phyloP scores from a whole-genome alignment of 148 eudicot species.

The Diospyros kaki region DNA sequence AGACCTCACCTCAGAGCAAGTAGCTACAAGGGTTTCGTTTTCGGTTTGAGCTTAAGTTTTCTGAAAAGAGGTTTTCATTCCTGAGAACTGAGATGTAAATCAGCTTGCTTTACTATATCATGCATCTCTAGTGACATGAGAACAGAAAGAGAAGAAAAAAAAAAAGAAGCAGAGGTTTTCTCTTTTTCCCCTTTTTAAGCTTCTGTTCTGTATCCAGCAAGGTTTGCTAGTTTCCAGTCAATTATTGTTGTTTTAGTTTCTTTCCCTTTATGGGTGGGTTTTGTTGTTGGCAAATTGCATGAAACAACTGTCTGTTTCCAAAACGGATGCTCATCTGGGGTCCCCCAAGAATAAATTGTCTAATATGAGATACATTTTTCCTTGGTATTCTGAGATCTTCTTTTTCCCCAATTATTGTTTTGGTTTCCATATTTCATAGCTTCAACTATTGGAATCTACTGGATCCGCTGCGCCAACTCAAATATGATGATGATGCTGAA shows the following conservation, averaged over 20 bases:
- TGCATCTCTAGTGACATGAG: slow-evolving; percentile 23
- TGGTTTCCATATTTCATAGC: neutral
- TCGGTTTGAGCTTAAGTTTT: slow-evolving; percentile 32
- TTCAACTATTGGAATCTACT: neutral
- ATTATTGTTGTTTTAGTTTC: slow-evolving; percentile 7
- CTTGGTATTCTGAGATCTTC: neutral
- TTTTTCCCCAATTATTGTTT: neutral
- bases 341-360: slow-evolving; percentile 15
- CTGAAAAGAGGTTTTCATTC: slow-evolving; percentile 23
- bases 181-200: slow-evolving; percentile 1
- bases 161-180: slow-evolving; percentile 11
- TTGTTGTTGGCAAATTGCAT: slow-evolving; percentile 17
- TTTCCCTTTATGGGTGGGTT: slow-evolving; percentile 12
- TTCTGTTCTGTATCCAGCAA: slow-evolving; percentile 12
- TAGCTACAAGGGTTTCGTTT: slow-evolving; percentile 21
- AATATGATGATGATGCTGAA: neutral
- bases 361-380: neutral
- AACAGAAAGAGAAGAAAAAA: neutral
- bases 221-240: slow-evolving; percentile 18
- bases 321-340: slow-evolving; percentile 7
- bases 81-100: slow-evolving; percentile 30
- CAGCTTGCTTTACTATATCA: slow-evolving; percentile 17
- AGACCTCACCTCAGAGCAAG: slow-evolving; percentile 19
- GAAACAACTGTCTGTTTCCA: slow-evolving; percentile 20
- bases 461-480: neutral